Evolutionary conservation across 176 grass and related monocot genomes (phyloP), one percentile per base, ranked within the genome.

Genomic region (Oryza glumipatula): DNA sequence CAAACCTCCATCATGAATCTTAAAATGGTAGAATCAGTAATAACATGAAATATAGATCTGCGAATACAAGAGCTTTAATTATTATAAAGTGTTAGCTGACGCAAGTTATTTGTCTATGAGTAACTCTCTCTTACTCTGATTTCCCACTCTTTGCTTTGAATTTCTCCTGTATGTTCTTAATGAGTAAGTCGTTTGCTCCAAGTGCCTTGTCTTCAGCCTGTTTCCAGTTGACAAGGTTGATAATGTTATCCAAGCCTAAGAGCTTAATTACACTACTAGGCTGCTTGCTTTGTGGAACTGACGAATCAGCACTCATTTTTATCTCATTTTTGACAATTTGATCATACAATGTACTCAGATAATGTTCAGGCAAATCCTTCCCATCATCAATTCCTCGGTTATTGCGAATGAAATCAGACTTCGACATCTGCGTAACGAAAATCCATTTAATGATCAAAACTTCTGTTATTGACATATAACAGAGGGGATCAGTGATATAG

Each of bases 301-400:
- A 88, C 39, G 89, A 88, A 82, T 92, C 91, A 75, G 89, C 93
- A 85, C 87, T 99, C 91, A 99, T 96, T 83, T 99, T 99, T 64
- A 99, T 99, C 87, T 99, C 96, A 88, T 92, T 92, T 95, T 94
- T 99, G 16, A 96, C 91, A 83, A 99, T 99, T 86, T 96, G 93
- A 58, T 94, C 93, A 86, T 99, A 99, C 47, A 99, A 84, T 66
- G 91, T 85, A 81, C 91, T 76, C 66, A 99, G 82, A 85, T 94
- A 99, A 76, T 76, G 86, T 94, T 99, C 96, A 72, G 96, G 89
- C 84, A 99, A 92, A 88, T 99, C 96, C 81, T 99, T 99, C 32
- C 96, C 96, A 83, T 96, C 91, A 91, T 99, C 91, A 87, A 99
- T 99, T 89, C 96, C 96, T 88, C 93, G 88, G 78, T 96, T 99